Base-by-base conservation (phyloP, 2,329 filamentous ascomycete genomes). In the Dactylella cylindrospora region DNA sequence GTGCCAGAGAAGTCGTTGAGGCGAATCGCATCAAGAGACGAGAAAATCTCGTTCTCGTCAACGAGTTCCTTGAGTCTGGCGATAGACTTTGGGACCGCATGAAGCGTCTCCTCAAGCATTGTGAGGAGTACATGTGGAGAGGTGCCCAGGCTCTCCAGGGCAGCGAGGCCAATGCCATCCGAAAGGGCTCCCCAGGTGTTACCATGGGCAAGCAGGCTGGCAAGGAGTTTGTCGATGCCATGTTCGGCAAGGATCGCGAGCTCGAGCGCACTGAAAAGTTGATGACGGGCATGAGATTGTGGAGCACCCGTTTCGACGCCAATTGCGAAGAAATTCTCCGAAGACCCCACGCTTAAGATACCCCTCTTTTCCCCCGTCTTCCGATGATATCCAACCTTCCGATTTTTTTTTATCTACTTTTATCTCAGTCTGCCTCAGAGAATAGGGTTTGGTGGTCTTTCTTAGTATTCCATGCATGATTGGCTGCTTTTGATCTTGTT, bases 91-190 rank as follows among this genome's bases (percentile, higher is more conserved):
- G 86, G 75, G 81, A 85, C 66, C 89, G 88, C 72, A 86, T 97
- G 69, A 86, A 88, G 75, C 83, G 84, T 70, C 80, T 97, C 10
- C 83, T 97, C 71, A 95, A 94, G 77, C 79, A 85, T 12, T 97
- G 93, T 72, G 93, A 98, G 76, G 81, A 86, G 41, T 94, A 88
- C 72, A 98, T 98, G 93, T 86, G 93, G 77, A 89, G 87, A 77
- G 87, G 86, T 35, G 85, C 85, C 68, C 91, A 89, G 79, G 81
- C 67, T 17, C 57, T 67, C 17, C 50, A 65, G 23, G 64, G 59
- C 5, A 65, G 50, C 36, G 61, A 66, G 31, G 79, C 78, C 68
- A 84, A 84, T 73, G 82, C 83, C 7, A 47, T 53, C 19, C 47
- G 55, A 33, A 61, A 61, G 55, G 39, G 59, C 6, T 54, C 59